phyloP scores from a whole-genome alignment of 768 basidiomycete genomes.

The Panaeolus cyanescens region DNA sequence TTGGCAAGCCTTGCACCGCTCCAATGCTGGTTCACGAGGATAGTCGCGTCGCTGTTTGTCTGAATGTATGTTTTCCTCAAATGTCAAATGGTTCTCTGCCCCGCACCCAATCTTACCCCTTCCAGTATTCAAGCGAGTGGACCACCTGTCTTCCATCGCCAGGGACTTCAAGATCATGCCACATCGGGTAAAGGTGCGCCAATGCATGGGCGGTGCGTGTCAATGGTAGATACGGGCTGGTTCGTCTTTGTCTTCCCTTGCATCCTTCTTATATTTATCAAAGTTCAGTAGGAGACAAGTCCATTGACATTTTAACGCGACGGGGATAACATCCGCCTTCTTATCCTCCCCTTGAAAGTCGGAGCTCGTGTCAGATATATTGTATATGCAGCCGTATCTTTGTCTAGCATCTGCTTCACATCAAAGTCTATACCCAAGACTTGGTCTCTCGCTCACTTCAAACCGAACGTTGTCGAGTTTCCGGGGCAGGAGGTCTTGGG shows the following conservation, averaged over 20 bases:
- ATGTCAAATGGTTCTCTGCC: conserved; percentile 2
- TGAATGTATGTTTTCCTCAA: not conserved
- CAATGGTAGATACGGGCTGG: not conserved
- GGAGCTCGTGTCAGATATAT: not conserved
- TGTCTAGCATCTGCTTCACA: not conserved
- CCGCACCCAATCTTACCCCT: not conserved
- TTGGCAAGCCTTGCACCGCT: not conserved
- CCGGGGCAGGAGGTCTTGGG: not conserved
- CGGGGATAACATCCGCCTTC: not conserved
- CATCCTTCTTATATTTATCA: not conserved
- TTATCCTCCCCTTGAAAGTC: conserved; percentile 2
- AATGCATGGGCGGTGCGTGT: not conserved
- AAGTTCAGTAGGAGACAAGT: not conserved
- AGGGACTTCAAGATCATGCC: not conserved
- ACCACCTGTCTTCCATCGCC: not conserved
- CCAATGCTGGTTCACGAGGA: not conserved
- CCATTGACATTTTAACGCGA: not conserved
- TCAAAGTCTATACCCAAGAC: not conserved
- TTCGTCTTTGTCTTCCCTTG: not conserved
- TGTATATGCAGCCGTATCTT: not conserved
- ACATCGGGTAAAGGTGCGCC: conserved; percentile 2
- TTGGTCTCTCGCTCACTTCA: not conserved
- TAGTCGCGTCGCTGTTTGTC: not conserved
- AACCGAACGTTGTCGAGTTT: not conserved
- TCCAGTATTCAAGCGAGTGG: not conserved